A percentile compares a stretch with the other conserved stretches of the same genome.
These are phyloP conservation scores for Isatis tinctoria DNA, from an alignment of 345 rosid species.

Conservation along the genomic window DNA sequence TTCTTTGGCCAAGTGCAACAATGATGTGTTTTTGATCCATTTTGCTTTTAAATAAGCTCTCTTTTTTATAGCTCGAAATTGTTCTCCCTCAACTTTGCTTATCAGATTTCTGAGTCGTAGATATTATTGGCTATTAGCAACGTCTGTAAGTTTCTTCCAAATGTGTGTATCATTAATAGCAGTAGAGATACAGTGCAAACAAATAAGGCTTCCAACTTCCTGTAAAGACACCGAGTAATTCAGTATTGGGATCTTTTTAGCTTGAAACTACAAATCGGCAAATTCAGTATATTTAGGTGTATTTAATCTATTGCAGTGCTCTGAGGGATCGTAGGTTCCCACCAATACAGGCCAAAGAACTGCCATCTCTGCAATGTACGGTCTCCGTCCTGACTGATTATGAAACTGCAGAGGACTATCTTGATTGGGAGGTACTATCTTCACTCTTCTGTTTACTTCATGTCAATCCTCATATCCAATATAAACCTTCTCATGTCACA, in stretches of 20 bases:
- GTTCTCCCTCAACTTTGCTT: neutral
- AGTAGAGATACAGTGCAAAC: neutral
- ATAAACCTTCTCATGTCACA: neutral
- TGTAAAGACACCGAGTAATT: neutral
- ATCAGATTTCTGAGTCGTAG: neutral
- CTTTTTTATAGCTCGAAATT: neutral
- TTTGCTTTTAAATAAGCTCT: neutral
- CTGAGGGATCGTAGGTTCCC: slow-evolving; percentile 95
- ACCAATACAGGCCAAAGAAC: slow-evolving; percentile 86
- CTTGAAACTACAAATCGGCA: no score
- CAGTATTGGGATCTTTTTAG: neutral
- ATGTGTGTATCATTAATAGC: neutral
- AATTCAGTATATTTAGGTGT: no score
- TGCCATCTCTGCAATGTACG: slow-evolving; percentile 88
- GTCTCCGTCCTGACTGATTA: slow-evolving; percentile 82
- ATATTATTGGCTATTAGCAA: neutral
- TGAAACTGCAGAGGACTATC: slow-evolving; percentile 73
- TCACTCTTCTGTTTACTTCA: neutral
- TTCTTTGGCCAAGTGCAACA: neutral
- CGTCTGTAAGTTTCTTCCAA: neutral
- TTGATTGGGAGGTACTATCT: slow-evolving; percentile 89
- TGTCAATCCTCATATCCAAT: neutral
- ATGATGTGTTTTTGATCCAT: neutral
- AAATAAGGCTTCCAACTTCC: neutral
- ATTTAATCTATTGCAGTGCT: slow-evolving; percentile 86